Evolutionary conservation across 495 filamentous ascomycete genomes (phyloP), one percentile per base, ranked within the genome.

Genomic region (Articulospora tetracladia): DNA sequence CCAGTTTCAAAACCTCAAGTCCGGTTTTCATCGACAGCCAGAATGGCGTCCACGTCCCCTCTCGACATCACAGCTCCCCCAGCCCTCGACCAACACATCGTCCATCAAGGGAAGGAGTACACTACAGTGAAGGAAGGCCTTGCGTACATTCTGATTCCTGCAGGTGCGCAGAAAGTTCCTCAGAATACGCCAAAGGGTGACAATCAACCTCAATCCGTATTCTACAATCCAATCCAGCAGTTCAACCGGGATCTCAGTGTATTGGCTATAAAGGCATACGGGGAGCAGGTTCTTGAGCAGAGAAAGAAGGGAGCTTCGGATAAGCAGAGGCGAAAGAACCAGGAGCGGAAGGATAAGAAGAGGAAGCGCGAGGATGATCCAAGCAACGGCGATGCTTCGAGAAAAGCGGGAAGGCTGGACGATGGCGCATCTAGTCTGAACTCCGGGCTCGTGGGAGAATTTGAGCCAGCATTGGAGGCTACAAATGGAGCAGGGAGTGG

Each of bases 181-280:
- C 78, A 70, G 47, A 73, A 76, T n/a, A 73, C 73, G 39, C 73
- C 66, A 19, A 53, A 63, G 60, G 76, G 82, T 13, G 76, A 83
- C 41, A 77, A 79, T 28, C 72, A 77, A 17, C 63, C 67, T 36
- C 91, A 96, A 69, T 82, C 86, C 27, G 95, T 98, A 25, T 98
- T 98, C 70, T 98, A 98, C 76, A 98, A 98, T 64, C 93, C 94
- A 0, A 96, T 98, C 44, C 95, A 98, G 69, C 95, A 98, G 72
- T 98, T 97, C 78, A 98, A 98, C 75, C 85, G 94, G 11, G 94
- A 98, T 73, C 75, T 98, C 64, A 96, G 90, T 67, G 89, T 97
- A 28, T 80, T 98, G 22, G 90, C 92, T 19, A 95, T 98, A 66
- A 88, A 86, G 67, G 85, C 86, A 0, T 96, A 89, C 75, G 89